These are phyloP conservation scores for Claviceps capensis DNA, from an alignment of 2,329 filamentous ascomycete species.

Conservation along the genomic window DNA sequence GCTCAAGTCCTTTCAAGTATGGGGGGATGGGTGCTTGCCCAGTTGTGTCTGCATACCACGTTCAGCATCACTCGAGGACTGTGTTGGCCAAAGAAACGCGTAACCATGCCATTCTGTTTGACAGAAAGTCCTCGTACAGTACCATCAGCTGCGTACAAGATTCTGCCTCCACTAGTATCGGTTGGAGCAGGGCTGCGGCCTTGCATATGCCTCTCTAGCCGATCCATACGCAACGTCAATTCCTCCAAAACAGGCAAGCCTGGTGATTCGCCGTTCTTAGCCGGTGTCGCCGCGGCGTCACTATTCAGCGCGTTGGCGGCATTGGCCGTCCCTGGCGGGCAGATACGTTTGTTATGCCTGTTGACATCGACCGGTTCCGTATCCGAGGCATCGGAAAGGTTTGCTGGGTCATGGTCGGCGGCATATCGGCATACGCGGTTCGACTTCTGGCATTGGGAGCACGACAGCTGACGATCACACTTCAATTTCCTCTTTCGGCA, in stretches of 20 bases:
- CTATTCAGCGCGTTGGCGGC: constrained; percentile 11
- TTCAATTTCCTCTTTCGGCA: constrained; percentile 43
- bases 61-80: constrained; percentile 40
- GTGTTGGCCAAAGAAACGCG: constrained; percentile 39
- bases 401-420: constrained; percentile 32
- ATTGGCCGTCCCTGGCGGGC: constrained; percentile 14
- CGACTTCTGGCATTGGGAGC: constrained; percentile 45
- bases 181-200: constrained; percentile 27
- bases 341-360: constrained; percentile 27
- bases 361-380: constrained; percentile 18
- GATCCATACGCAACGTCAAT: constrained; percentile 35
- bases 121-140: constrained; percentile 37
- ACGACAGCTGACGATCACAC: constrained; percentile 42
- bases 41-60: constrained; percentile 25
- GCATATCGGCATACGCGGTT: constrained; percentile 39
- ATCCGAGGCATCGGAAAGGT: constrained; percentile 37
- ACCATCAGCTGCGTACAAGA: constrained; percentile 24
- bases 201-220: constrained; percentile 36
- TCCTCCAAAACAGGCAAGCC: constrained; percentile 30
- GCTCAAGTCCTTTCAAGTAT: neutral
- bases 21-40: neutral
- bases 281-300: constrained; percentile 13
- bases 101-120: constrained; percentile 31
- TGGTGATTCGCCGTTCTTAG: constrained; percentile 20
- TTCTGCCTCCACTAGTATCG: constrained; percentile 19